Evolutionary conservation across 495 filamentous ascomycete species (phyloP), one percentile per base, ranked within the genome.

Genomic region (Letharia lupina): DNA sequence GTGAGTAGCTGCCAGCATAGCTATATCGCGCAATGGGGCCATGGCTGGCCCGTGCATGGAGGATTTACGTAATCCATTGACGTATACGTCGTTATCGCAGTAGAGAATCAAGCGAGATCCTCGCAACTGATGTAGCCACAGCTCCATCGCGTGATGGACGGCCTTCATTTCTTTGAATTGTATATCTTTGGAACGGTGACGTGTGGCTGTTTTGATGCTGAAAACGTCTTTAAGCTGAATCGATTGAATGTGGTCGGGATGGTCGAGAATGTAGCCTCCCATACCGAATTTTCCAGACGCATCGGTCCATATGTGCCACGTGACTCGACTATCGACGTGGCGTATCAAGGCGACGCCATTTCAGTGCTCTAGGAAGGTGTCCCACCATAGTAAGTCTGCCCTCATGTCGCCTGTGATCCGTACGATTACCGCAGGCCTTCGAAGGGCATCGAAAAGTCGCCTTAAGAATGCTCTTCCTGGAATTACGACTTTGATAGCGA

Each of bases 111-210:
- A 39, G 4, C 8, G 4, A 8, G 37, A 39, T 39, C 37, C 37
- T 8, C 37, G n/a, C n/a, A n/a, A 8, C 37, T 39, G 41, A 3
- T 28, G 1, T 44, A 44, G 54, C 58, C 58, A 35, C 4, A n/a
- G 15, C 4, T 40, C 1, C 2, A 60, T 13, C 1, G 58, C 58
- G 1, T 39, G 5, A n/a, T 39, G 33, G 35, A 60, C 40, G 7
- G 58, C 58, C 31, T 39, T 40, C n/a, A 60, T 60, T 41, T 60
- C 58, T 41, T 60, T 60, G 31, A 60, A 60, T 10, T 60, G n/a
- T n/a, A 60, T 60, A 9, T 60, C 58, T 41, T 60, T 60, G 13
- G 4, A 4, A 15, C 3, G 15, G 3, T 37, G 35, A 15, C 54
- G 28, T n/a, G 54, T 23, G 0, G 54, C 12, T 0, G 2, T 0